Percentiles rank a stretch among this genome's conserved stretches.
These are phyloP conservation scores for Candida nonsorbophila DNA, from an alignment of 805 yeast genomes.

Conservation along the genomic window DNA sequence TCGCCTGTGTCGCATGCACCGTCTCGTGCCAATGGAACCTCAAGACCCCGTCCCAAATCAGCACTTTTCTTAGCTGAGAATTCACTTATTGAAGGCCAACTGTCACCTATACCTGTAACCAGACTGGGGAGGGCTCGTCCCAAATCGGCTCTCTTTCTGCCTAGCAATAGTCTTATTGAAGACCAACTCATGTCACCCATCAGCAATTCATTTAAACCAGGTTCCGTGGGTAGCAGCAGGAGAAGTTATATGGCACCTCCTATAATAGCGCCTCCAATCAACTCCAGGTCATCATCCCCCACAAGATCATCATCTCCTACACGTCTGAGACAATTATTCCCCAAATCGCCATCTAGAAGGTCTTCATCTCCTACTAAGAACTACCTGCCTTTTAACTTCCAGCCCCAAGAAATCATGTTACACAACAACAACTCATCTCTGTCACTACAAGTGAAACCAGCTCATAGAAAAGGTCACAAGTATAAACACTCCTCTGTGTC, in stretches of 20 bases:
- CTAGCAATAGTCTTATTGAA: no score
- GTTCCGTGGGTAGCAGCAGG: slow-evolving; percentile 3
- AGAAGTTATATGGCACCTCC: slow-evolving; percentile 11
- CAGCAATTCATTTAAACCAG: no score
- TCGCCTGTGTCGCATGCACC: no score
- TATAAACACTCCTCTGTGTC: slow-evolving; percentile 96
- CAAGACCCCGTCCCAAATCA: slow-evolving; percentile 30
- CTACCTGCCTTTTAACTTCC: slow-evolving; percentile 59
- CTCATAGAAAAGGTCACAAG: slow-evolving; percentile 88
- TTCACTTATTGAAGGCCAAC: no score
- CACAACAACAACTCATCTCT: slow-evolving; percentile 16
- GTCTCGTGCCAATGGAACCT: no score
- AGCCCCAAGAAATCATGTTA: slow-evolving; percentile 43
- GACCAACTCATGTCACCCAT: no score
- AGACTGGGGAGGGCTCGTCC: no score
- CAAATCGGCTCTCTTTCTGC: no score
- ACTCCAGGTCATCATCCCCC: slow-evolving; percentile 22
- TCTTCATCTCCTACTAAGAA: slow-evolving; percentile 16
- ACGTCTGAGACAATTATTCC: slow-evolving; percentile 21
- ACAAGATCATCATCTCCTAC: slow-evolving; percentile 21
- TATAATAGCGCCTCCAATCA: slow-evolving; percentile 7
- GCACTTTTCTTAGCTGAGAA: no score
- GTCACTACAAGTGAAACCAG: slow-evolving; percentile 40
- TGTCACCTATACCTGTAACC: no score
- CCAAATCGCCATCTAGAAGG: slow-evolving; percentile 25